Evolutionary conservation across 1,139 yeast genomes (phyloP).

Genomic region (Suhomyces terraborum): DNA sequence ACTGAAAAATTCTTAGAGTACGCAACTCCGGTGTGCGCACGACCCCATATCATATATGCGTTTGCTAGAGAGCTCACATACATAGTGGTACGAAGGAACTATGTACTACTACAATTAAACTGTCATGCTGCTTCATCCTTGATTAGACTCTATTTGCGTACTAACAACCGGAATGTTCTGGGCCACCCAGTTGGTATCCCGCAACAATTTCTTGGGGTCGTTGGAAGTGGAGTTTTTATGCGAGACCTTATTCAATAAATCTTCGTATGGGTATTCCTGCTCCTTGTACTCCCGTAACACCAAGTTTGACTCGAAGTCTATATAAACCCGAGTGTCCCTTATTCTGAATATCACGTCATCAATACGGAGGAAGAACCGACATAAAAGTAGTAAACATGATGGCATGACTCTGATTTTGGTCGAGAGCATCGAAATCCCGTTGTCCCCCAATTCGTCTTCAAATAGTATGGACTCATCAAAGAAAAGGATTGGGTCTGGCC

Average conservation of each 20-base stretch:
- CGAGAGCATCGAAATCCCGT: slow-evolving; percentile 79
- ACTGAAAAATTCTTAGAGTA: slow-evolving; percentile 12
- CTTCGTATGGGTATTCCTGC: slow-evolving; percentile 68
- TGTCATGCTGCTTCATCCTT: not conserved
- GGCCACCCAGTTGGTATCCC: slow-evolving; percentile 85
- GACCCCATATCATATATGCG: not conserved
- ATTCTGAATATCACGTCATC: slow-evolving; percentile 86
- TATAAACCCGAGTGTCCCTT: slow-evolving; percentile 78
- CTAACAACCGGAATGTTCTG: slow-evolving; percentile 52
- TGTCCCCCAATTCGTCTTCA: slow-evolving; percentile 96
- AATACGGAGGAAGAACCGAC: slow-evolving; percentile 80
- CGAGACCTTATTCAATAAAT: slow-evolving; percentile 44
- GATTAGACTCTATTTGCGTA: slow-evolving; percentile 20
- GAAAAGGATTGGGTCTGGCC: slow-evolving; percentile 83
- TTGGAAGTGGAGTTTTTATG: slow-evolving; percentile 40
- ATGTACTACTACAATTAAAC: not conserved
- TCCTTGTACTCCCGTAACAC: slow-evolving; percentile 77
- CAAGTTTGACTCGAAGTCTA: slow-evolving; percentile 68
- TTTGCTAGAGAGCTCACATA: too few relatives aligned
- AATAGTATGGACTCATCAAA: slow-evolving; percentile 85
- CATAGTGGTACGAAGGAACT: not conserved
- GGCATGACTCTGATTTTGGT: slow-evolving; percentile 90
- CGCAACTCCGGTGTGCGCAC: slow-evolving; percentile 6
- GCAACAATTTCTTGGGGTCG: slow-evolving; percentile 74
- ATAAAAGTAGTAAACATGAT: slow-evolving; percentile 67